Evolutionary conservation across 352 stramenopile genomes (phyloP).

Genomic region (Pythium apleroticum): DNA sequence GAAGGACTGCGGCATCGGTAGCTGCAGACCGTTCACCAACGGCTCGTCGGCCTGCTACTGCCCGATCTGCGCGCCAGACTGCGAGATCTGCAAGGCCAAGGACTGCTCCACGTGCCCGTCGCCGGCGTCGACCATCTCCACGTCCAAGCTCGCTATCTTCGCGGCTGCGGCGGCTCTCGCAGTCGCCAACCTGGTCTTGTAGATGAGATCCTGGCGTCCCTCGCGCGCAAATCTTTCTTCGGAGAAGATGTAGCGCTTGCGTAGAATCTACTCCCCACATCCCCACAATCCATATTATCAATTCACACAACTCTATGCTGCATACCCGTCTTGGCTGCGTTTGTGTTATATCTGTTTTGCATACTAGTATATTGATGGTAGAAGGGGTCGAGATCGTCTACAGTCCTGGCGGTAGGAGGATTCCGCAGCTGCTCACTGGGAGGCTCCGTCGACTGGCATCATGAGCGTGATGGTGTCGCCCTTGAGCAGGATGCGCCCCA

Average conservation of each 20-base stretch:
- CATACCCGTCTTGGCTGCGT: too few species aligned
- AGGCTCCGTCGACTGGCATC: conserved; percentile 78
- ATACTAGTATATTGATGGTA: background rate
- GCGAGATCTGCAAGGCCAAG: conserved; percentile 28
- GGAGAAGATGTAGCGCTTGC: conserved; percentile 8
- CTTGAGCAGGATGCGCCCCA: conserved; percentile 99
- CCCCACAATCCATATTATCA: conserved; percentile 14
- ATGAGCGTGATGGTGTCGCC: conserved; percentile 99
- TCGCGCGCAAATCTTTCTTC: background rate
- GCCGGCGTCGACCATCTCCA: conserved; percentile 27
- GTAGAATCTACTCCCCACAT: conserved; percentile 15
- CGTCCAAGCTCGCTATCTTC: conserved; percentile 32
- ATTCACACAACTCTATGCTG: conserved; percentile 2
- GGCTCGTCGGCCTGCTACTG: conserved; percentile 36
- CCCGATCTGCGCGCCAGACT: conserved; percentile 33
- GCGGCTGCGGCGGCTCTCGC: conserved; percentile 23
- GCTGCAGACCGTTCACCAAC: conserved; percentile 29
- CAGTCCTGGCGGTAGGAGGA: background rate
- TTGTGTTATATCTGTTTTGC: too few species aligned
- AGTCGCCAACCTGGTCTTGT: conserved; percentile 29
- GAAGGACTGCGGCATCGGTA: conserved; percentile 29
- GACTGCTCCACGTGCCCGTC: conserved; percentile 35
- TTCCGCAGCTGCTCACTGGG: conserved; percentile 12
- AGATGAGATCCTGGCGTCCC: conserved; percentile 4
- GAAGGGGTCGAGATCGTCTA: conserved; percentile 3